Evolutionary conservation across 805 yeast species (phyloP), one percentile per base, ranked within the genome.

Genomic region (Trichomonascus vanleenenianus): DNA sequence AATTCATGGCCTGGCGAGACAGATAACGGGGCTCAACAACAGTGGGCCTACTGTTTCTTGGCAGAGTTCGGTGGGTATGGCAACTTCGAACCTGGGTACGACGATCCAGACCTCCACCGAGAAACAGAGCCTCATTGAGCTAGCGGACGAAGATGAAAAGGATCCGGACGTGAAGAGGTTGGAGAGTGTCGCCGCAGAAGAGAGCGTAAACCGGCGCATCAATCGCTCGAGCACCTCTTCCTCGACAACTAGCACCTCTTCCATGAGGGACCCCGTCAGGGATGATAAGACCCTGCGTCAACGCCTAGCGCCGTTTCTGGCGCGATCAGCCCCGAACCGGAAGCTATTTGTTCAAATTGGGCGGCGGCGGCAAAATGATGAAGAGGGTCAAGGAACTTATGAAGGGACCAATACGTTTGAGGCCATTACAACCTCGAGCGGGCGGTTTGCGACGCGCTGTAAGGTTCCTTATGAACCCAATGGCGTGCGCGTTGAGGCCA

Each of bases 291-390:
- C 27, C 0, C 66, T 88, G 32, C 76, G 73, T 50, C 80, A 79
- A 39, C 67, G 97, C 49, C 68, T 88, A 47, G 72, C 79, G 9
- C 80, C 81, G 2, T 83, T 89, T 49, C 72, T 87, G 42, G 81
- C 88, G 1, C 71, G 82, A 42, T 74, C 82, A 3, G 68, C 88
- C 9, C 74, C 86, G 1, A 70, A 70, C 45, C 72, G 82, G 0
- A 76, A 74, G 20, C 49, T 84, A 3, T 64, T 66, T 0, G 65
- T 87, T 12, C 72, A 74, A 1, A 62, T 85, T 7, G 83, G 83
- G 3, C 8, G 40, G 2, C 19, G 22, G 16, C 12, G 25, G 11
- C 18, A 20, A 18, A 4, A 6, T n/a, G 72, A 68, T 2, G 38
- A 35, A 15, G 30, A 41, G 12, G 37, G 12, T 15, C 8, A 18